Evolutionary conservation across 306 rosid genomes (phyloP).

Genomic region (Vachellia pachyceras): DNA sequence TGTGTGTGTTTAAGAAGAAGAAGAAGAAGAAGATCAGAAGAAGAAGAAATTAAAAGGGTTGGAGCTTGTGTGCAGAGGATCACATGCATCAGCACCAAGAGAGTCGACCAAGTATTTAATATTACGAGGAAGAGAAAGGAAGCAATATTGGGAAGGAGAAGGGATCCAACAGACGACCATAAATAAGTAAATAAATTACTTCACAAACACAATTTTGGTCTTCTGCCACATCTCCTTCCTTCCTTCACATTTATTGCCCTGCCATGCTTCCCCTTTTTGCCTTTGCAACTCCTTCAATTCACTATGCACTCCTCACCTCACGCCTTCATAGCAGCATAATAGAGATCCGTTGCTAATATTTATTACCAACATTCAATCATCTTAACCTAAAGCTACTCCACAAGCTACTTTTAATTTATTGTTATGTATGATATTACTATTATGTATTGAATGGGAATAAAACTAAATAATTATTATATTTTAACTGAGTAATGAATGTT

Average conservation of each 20-base stretch:
- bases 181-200: not conserved
- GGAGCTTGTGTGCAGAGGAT: not conserved
- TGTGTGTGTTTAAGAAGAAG: no score
- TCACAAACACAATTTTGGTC: not conserved
- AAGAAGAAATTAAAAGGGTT: not conserved
- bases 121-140: not conserved
- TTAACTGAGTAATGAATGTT: no score
- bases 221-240: not conserved
- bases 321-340: not conserved
- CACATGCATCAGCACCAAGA: not conserved
- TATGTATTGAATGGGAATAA: no score
- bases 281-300: constrained; percentile 19
- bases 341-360: not conserved
- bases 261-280: constrained; percentile 3
- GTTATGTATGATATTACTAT: no score
- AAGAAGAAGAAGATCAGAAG: no score
- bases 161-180: not conserved
- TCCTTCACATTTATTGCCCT: constrained; percentile 19
- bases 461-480: no score
- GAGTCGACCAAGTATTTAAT: not conserved
- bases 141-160: not conserved
- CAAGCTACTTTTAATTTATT: not conserved
- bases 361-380: not conserved
- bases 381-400: not conserved
- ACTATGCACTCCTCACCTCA: not conserved